Base-by-base conservation (phyloP, 192 early-diverging fungal genomes). In the Jimgerdemannia lactiflua region DNA sequence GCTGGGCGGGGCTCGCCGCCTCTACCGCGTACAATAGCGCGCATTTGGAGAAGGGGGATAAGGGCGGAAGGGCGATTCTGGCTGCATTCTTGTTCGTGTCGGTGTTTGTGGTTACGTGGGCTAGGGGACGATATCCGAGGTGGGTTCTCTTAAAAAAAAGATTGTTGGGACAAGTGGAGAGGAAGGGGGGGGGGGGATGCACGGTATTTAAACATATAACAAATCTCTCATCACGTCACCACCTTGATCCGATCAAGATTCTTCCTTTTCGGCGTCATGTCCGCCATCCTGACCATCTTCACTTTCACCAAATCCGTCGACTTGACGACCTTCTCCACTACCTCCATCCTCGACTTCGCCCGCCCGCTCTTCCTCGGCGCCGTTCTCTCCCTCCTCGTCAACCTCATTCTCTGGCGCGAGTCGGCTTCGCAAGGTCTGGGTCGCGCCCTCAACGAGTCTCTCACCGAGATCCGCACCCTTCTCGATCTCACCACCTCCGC, bases 371-470 rank as follows among this genome's bases (percentile, higher is more conserved):
- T 81, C 64, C 70, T 88, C 0, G 86, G 86, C n/a, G 74, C 80
- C 40, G 81, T 43, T 3, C 74, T 88, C 20, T 82, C 80, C 39
- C 64, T 29, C 29, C 29, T 29, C 29, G 29, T 29, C 29, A 29
- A 29, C 29, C 29, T 29, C 29, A 29, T 29, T 86, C 17, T 80
- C 14, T 88, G 86, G 86, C 84, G 82, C 17, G 86, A 88, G 40
- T 82, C 86, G 3, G 86, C 86, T 3, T 81, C 81, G 14, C 82
- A 88, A 69, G 84, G 86, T 1, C 72, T 88, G 11, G 80, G 81
- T 17, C 74, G 81, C 3, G 81, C 81, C 39, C 43, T 82, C 3
- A 65, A 76, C 40, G 81, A 82, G 19, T 77, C 81, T 3, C 19
- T 82, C 41, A 75, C 69, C 4, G 72, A 71, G 14, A 79, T 76